Conservation (phyloP, 2,329 filamentous ascomycete genomes). For the Colletotrichum nymphaeae region DNA sequence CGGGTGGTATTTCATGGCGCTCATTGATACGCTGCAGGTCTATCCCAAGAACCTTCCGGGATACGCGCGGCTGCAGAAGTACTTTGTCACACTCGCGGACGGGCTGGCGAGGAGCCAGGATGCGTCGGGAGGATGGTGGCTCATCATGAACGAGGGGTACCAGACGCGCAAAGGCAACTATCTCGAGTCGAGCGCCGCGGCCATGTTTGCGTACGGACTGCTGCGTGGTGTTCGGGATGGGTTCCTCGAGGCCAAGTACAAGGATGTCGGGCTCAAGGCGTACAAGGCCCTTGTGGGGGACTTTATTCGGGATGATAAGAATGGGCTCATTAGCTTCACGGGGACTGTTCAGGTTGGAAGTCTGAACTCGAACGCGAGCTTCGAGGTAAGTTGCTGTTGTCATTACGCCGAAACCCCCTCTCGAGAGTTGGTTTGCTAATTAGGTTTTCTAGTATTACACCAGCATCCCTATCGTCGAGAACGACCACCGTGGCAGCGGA, state of each 20-base stretch:
- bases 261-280: constrained; percentile 46
- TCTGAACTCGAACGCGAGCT: constrained; percentile 59
- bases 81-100: constrained; percentile 53
- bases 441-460: constrained; percentile 5
- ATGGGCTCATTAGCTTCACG: constrained; percentile 61
- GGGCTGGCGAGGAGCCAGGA: constrained; percentile 57
- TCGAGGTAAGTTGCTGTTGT: constrained; percentile 51
- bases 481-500: constrained; percentile 13
- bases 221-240: constrained; percentile 51
- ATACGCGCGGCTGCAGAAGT: constrained; percentile 48
- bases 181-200: constrained; percentile 68
- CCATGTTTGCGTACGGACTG: constrained; percentile 67
- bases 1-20: constrained; percentile 65
- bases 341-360: constrained; percentile 65
- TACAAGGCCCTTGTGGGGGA: constrained; percentile 51
- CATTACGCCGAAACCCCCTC: too few relatives aligned
- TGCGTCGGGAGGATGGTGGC: constrained; percentile 64
- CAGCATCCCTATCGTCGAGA: constrained; percentile 24
- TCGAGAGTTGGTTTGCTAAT: not conserved
- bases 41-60: constrained; percentile 52
- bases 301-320: constrained; percentile 58
- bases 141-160: constrained; percentile 64
- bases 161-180: constrained; percentile 64
- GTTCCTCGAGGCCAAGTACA: constrained; percentile 51
- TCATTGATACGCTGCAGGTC: constrained; percentile 61